These are phyloP conservation scores for Plantago major DNA, from an alignment of 257 asterid genomes.

Conservation along the genomic window DNA sequence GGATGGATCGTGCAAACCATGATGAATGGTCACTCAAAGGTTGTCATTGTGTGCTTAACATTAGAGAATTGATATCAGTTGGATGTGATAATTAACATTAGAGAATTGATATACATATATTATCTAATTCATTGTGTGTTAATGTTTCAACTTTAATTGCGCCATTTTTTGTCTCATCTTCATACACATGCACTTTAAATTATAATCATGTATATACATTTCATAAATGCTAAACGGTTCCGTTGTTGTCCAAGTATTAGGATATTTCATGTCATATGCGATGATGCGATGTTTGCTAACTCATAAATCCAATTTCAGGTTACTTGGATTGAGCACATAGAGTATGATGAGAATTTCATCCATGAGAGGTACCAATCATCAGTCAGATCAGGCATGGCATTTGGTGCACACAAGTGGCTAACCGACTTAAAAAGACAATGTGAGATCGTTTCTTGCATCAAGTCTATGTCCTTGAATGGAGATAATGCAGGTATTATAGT, in stretches of 20 bases:
- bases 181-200: too few species aligned
- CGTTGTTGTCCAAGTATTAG: too few species aligned
- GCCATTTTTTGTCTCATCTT: too few species aligned
- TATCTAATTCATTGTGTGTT: constrained; percentile 28
- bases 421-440: constrained; percentile 86
- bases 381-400: constrained; percentile 73
- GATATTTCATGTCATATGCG: not conserved
- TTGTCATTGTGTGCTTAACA: constrained; percentile 17
- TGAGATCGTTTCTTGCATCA: constrained; percentile 85
- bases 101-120: not conserved
- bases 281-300: not conserved
- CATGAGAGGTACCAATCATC: constrained; percentile 72
- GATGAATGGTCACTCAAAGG: constrained; percentile 63
- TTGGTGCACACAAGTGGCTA: constrained; percentile 83
- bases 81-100: constrained; percentile 2
- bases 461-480: constrained; percentile 43
- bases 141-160: too few species aligned
- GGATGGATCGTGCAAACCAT: constrained; percentile 59
- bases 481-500: constrained; percentile 49
- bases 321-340: constrained; percentile 87
- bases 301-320: constrained; percentile 36
- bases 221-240: too few species aligned
- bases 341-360: constrained; percentile 66
- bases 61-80: not conserved
- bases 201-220: too few species aligned